phyloP scores from a whole-genome alignment of 495 filamentous ascomycete genomes.

The Aspergillus indologenus region DNA sequence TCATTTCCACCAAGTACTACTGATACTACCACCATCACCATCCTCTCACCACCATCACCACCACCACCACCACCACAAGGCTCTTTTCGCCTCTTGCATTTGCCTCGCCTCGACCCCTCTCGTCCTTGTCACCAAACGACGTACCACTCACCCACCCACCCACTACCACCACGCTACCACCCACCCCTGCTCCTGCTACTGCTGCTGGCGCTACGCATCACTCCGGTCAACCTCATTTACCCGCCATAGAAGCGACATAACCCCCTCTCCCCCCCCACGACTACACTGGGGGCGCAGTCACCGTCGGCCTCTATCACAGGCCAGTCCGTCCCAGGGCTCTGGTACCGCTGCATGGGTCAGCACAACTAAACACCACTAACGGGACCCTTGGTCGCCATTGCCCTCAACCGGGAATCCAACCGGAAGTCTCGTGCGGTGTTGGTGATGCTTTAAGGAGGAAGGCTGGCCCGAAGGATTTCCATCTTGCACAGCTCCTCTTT shows the following conservation, averaged over 20 bases:
- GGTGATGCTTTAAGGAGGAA: conserved; percentile 13
- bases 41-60: not conserved
- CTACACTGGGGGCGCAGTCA: conserved; percentile 23
- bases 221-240: conserved; percentile 15
- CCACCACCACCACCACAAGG: not conserved
- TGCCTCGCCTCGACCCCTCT: conserved; percentile 5
- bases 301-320: conserved; percentile 21
- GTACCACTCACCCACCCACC: conserved; percentile 8
- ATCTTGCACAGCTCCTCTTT: conserved; percentile 10
- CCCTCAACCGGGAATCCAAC: conserved; percentile 21
- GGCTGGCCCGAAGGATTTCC: conserved; percentile 3
- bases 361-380: conserved; percentile 17
- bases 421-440: conserved; percentile 21
- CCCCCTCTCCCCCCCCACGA: conserved; percentile 2
- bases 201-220: conserved; percentile 21
- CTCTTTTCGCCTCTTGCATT: conserved; percentile 11
- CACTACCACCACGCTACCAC: not conserved
- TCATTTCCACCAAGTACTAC: not conserved
- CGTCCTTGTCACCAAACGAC: not conserved
- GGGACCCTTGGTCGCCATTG: conserved; percentile 17
- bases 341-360: conserved; percentile 29
- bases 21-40: not conserved
- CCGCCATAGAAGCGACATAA: conserved; percentile 18
- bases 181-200: conserved; percentile 8
- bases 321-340: conserved; percentile 20